Percentiles rank a stretch among this genome's conserved stretches.
Evolutionary conservation across 2,329 filamentous ascomycete species (phyloP).

Genomic region (Spiromastix sp.): DNA sequence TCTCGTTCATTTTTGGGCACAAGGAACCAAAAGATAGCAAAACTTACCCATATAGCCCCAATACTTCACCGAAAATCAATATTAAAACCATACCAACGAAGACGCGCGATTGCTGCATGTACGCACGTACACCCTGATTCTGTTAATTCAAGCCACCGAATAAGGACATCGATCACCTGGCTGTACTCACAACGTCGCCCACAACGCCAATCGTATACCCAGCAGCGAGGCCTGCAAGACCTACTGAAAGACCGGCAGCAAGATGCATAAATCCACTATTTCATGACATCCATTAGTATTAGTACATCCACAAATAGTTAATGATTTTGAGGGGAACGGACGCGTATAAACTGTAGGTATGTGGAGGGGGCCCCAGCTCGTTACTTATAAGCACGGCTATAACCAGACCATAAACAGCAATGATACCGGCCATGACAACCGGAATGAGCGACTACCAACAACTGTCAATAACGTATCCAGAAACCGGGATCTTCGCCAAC

Average conservation of each 20-base stretch:
- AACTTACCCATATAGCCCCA: conserved; percentile 87
- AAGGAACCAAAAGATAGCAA: conserved; percentile 52
- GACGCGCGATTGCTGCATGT: conserved; percentile 91
- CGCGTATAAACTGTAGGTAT: conserved; percentile 76
- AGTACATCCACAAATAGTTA: not conserved
- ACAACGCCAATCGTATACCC: conserved; percentile 96
- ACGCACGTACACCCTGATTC: conserved; percentile 65
- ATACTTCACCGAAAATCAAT: conserved; percentile 93
- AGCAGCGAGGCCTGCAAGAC: conserved; percentile 82
- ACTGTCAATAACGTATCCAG: conserved; percentile 12
- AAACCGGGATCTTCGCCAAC: not conserved
- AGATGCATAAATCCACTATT: conserved; percentile 83
- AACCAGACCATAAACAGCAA: conserved; percentile 95
- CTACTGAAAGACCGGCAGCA: conserved; percentile 79
- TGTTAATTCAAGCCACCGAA: conserved; percentile 14
- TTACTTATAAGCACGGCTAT: conserved; percentile 92
- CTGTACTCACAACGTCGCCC: conserved; percentile 66
- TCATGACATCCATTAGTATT: conserved; percentile 12
- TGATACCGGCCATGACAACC: conserved; percentile 92
- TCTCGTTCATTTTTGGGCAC: not conserved
- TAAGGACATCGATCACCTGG: not conserved
- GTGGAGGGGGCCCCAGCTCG: conserved; percentile 65
- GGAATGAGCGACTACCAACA: conserved; percentile 36
- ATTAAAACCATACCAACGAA: conserved; percentile 99
- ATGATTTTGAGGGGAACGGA: conserved; percentile 32